Evolutionary conservation across 352 stramenopile species (phyloP).

Genomic region (Phytophthora cactorum): DNA sequence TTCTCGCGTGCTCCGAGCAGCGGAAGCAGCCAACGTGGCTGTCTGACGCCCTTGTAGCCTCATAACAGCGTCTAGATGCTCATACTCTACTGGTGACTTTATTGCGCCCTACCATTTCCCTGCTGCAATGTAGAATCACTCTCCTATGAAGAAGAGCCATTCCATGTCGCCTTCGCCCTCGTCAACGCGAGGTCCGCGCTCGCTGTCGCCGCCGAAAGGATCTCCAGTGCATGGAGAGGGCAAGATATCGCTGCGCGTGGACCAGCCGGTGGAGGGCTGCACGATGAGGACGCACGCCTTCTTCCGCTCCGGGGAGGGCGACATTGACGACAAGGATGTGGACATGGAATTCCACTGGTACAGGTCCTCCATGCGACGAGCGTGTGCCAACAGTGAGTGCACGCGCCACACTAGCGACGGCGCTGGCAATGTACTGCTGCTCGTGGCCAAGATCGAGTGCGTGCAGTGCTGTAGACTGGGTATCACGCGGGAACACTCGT

Average conservation of each 20-base stretch:
- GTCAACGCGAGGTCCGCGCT: slow-evolving; percentile 22
- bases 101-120: slow-evolving; percentile 9
- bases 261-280: slow-evolving; percentile 76
- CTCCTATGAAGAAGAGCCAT: slow-evolving; percentile 41
- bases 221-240: slow-evolving; percentile 70
- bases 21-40: slow-evolving; percentile 26
- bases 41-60: background rate
- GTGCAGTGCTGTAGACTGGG: slow-evolving; percentile 70
- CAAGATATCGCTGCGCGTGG: slow-evolving; percentile 77
- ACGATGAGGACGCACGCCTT: slow-evolving; percentile 81
- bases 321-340: slow-evolving; percentile 77
- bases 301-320: slow-evolving; percentile 69
- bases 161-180: slow-evolving; percentile 37
- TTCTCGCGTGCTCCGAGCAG: slow-evolving; percentile 12
- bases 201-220: slow-evolving; percentile 51
- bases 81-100: slow-evolving; percentile 6
- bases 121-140: slow-evolving; percentile 26
- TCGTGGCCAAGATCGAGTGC: slow-evolving; percentile 78
- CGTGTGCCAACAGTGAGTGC: slow-evolving; percentile 71
- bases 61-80: slow-evolving; percentile 13
- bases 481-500: slow-evolving; percentile 70
- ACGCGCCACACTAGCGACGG: slow-evolving; percentile 49
- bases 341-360: slow-evolving; percentile 78
- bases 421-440: slow-evolving; percentile 71
- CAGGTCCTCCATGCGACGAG: slow-evolving; percentile 56